These are phyloP conservation scores for Phalaenopsis aphrodite DNA, from an alignment of 106 monocot genomes.

Conservation along the genomic window DNA sequence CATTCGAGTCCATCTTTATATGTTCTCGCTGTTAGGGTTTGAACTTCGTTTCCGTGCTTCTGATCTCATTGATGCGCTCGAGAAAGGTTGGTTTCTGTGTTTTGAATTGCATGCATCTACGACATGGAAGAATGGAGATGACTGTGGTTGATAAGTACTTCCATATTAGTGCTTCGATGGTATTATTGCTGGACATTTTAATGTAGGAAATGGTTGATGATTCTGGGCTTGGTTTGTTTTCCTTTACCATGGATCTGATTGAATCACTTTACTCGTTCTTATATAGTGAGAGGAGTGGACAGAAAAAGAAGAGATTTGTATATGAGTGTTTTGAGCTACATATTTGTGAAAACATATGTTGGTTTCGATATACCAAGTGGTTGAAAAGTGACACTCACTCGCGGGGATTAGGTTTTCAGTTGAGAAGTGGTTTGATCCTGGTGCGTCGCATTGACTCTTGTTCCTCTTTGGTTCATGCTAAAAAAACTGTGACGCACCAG, in stretches of 20 bases:
- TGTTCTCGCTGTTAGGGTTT: not conserved
- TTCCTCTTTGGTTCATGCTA: not conserved
- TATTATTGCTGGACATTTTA: not conserved
- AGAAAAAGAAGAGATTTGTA: not conserved
- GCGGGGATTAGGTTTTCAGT: not conserved
- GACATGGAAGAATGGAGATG: too few species aligned
- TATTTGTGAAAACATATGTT: not conserved
- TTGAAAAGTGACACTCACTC: not conserved
- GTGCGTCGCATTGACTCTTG: not conserved
- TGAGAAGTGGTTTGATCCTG: not conserved
- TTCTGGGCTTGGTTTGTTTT: too few species aligned
- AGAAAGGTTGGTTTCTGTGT: not conserved
- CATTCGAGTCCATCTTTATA: not conserved
- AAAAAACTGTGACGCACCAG: not conserved
- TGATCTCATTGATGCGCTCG: not conserved
- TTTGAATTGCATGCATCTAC: not conserved
- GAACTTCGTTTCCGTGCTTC: not conserved
- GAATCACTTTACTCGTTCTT: too few species aligned
- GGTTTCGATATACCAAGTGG: not conserved
- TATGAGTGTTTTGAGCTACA: not conserved
- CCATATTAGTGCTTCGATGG: not conserved
- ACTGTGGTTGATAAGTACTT: too few species aligned
- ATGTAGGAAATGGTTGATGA: not conserved
- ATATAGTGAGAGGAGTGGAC: not conserved
- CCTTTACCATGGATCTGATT: not conserved